These are phyloP conservation scores for Aspergillus sp. DNA, from an alignment of 2,329 filamentous ascomycete species.

Conservation along the genomic window DNA sequence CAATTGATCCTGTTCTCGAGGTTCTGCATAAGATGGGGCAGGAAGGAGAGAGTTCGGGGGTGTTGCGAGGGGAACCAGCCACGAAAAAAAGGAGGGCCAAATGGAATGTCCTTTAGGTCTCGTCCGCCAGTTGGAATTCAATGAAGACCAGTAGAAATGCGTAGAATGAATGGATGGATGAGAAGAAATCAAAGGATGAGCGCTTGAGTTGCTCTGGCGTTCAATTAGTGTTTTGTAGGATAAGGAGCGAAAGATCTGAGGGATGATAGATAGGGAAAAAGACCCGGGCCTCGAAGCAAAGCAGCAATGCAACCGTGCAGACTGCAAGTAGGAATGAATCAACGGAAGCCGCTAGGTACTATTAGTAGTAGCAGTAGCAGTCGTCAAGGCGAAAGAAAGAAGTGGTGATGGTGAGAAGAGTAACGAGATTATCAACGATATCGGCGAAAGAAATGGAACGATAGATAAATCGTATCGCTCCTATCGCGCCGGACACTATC, in stretches of 20 bases:
- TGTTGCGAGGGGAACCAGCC: constrained; percentile 26
- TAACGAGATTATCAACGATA: neutral
- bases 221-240: constrained; percentile 10
- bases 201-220: neutral
- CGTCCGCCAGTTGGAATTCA: constrained; percentile 13
- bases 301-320: constrained; percentile 2
- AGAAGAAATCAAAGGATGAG: constrained; percentile 3
- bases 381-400: neutral
- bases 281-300: constrained; percentile 2
- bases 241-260: constrained; percentile 26
- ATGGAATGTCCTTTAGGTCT: constrained; percentile 24
- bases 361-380: neutral
- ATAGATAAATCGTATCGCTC: constrained; percentile 21
- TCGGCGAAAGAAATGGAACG: constrained; percentile 10
- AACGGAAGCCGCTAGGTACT: neutral
- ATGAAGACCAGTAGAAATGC: constrained; percentile 7
- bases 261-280: constrained; percentile 17
- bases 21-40: constrained; percentile 6
- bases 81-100: constrained; percentile 29
- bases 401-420: neutral
- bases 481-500: constrained; percentile 27
- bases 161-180: neutral
- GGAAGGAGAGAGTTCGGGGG: constrained; percentile 15
- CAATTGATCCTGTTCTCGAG: constrained; percentile 7
- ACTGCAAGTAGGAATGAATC: neutral